Conservation (phyloP, 306 rosid genomes). For the Ochetophila trinervis region DNA sequence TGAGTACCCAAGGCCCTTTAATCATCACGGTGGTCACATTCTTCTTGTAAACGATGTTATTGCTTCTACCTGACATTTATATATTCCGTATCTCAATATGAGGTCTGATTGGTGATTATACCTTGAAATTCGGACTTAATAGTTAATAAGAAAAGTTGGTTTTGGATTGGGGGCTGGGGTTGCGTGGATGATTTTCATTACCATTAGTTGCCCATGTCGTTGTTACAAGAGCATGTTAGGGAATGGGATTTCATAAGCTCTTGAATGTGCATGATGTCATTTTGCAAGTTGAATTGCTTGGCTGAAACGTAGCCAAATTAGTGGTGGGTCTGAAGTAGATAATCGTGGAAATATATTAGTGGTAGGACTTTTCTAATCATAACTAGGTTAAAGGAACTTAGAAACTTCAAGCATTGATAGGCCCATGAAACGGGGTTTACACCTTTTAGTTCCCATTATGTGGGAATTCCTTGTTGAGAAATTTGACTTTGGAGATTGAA, state of each 20-base stretch:
- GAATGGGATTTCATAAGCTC: slow-evolving; percentile 13
- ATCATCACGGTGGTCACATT: slow-evolving; percentile 27
- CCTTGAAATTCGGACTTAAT: slow-evolving; percentile 11
- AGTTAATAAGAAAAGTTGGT: background rate
- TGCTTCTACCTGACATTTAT: slow-evolving; percentile 8
- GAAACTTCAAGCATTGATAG: background rate
- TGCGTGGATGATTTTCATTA: slow-evolving; percentile 21
- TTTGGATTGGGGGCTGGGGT: background rate
- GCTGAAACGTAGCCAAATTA: background rate
- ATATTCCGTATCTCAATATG: background rate
- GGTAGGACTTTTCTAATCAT: background rate
- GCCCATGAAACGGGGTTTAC: background rate
- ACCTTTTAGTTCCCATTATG: background rate
- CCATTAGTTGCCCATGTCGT: slow-evolving; percentile 4
- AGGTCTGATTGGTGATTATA: slow-evolving; percentile 23
- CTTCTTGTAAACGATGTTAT: slow-evolving; percentile 25
- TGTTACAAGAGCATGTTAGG: slow-evolving; percentile 1
- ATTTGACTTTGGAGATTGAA: too few relatives aligned
- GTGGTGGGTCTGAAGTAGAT: background rate
- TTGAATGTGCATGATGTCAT: slow-evolving; percentile 18
- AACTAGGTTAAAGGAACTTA: background rate
- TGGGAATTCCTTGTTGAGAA: too few relatives aligned
- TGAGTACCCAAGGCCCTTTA: slow-evolving; percentile 33
- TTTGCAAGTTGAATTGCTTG: slow-evolving; percentile 7
- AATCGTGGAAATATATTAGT: background rate